Evolutionary conservation across 176 grass and related monocot genomes (phyloP).

Genomic region (Bothriochloa decipiens): DNA sequence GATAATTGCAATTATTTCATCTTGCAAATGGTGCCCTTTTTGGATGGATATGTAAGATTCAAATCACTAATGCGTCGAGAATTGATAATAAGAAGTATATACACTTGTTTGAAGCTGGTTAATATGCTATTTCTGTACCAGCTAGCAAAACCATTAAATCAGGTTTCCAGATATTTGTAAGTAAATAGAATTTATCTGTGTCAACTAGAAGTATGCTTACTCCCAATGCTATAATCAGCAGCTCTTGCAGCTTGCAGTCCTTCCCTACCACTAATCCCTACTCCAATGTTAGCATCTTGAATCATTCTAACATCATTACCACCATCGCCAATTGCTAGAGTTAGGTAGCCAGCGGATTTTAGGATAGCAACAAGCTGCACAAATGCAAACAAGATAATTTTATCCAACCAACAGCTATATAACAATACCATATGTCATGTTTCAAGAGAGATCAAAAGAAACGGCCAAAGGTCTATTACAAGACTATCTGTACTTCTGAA

Average conservation of each 20-base stretch:
- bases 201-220: constrained; percentile 46
- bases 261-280: constrained; percentile 94
- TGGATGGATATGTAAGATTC: background rate
- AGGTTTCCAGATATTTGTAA: background rate
- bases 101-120: background rate
- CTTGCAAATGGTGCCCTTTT: background rate
- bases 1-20: background rate
- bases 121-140: constrained; percentile 1
- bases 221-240: constrained; percentile 95
- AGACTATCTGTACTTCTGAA: constrained; percentile 15
- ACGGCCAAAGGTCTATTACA: background rate
- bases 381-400: constrained; percentile 42
- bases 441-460: constrained; percentile 27
- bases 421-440: background rate
- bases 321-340: constrained; percentile 90
- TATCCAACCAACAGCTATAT: background rate
- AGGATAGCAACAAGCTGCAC: constrained; percentile 81
- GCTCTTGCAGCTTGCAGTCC: constrained; percentile 95
- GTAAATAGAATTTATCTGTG: background rate
- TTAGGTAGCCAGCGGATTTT: constrained; percentile 74
- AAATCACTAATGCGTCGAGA: background rate
- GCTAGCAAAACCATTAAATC: background rate
- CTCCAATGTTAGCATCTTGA: constrained; percentile 92
- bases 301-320: constrained; percentile 99
- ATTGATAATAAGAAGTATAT: background rate